Percentiles rank a stretch among this genome's conserved stretches.
Evolutionary conservation across 2,329 filamentous ascomycete genomes (phyloP).

Genomic region (Fusarium redolens): DNA sequence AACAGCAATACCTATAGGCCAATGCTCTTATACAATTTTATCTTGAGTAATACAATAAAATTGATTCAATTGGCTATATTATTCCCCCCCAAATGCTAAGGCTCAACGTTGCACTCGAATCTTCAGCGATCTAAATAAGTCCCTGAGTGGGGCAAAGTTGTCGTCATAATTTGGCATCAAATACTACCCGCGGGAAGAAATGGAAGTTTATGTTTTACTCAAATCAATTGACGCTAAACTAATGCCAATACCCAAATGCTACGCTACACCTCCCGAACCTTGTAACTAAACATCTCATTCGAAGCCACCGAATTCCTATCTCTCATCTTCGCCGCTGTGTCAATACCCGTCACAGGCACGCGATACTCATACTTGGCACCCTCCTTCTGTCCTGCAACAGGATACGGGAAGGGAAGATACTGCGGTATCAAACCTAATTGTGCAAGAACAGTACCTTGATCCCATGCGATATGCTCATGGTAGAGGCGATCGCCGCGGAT

Average conservation of each 20-base stretch:
- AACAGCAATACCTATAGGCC: background rate
- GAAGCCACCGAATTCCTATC: slow-evolving; percentile 47
- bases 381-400: slow-evolving; percentile 52
- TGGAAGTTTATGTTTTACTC: background rate
- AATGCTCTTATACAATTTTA: background rate
- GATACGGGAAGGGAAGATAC: slow-evolving; percentile 72
- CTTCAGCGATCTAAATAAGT: background rate
- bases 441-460: slow-evolving; percentile 71
- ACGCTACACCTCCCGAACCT: slow-evolving; percentile 32
- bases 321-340: slow-evolving; percentile 49
- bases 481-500: slow-evolving; percentile 72
- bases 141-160: background rate
- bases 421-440: slow-evolving; percentile 68
- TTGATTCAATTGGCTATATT: background rate
- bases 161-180: background rate
- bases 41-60: too few relatives aligned
- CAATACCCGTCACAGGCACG: slow-evolving; percentile 48
- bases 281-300: slow-evolving; percentile 48
- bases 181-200: background rate
- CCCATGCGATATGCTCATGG: slow-evolving; percentile 77
- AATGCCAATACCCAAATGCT: background rate
- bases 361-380: slow-evolving; percentile 44
- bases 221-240: background rate
- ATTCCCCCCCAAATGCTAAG: background rate
- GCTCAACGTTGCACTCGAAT: background rate